Conservation (phyloP, 768 basidiomycete species). For the Krasilnikovozyma curviuscula region DNA sequence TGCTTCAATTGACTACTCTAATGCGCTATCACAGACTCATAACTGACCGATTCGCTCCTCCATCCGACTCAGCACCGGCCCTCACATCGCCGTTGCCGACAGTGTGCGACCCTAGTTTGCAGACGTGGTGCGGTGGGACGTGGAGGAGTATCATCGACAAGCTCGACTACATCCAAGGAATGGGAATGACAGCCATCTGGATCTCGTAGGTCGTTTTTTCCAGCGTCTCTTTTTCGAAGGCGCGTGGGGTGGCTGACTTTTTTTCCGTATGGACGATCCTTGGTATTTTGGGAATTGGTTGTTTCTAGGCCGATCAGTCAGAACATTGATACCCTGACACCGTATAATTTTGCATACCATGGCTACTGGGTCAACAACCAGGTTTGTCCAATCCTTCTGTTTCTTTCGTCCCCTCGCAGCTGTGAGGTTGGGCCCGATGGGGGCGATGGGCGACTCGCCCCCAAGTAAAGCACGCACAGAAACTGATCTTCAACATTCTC, state of each 20-base stretch:
- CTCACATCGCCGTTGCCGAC: slow-evolving; percentile 25
- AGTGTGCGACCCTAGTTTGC: slow-evolving; percentile 38
- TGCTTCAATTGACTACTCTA: too few species aligned
- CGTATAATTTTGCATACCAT: slow-evolving; percentile 10
- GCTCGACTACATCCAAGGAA: slow-evolving; percentile 66
- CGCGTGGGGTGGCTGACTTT: background rate
- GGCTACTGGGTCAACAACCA: slow-evolving; percentile 42
- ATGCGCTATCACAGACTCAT: slow-evolving; percentile 38
- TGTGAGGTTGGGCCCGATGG: too few species aligned
- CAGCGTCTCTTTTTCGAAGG: background rate
- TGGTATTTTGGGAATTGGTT: background rate
- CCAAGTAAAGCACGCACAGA: too few species aligned
- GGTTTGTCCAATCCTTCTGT: too few species aligned
- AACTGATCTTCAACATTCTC: too few species aligned
- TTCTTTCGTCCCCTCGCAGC: too few species aligned
- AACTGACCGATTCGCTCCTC: slow-evolving; percentile 57
- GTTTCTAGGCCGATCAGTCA: background rate
- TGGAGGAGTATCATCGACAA: slow-evolving; percentile 51
- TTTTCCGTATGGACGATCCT: too few species aligned
- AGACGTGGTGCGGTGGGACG: slow-evolving; percentile 72
- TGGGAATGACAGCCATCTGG: slow-evolving; percentile 72
- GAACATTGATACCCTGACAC: slow-evolving; percentile 6
- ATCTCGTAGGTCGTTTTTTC: slow-evolving; percentile 32
- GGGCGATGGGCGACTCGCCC: too few species aligned
- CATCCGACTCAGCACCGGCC: slow-evolving; percentile 32